Conservation (phyloP, 208 protist genomes). For the Leishmania tropica region DNA sequence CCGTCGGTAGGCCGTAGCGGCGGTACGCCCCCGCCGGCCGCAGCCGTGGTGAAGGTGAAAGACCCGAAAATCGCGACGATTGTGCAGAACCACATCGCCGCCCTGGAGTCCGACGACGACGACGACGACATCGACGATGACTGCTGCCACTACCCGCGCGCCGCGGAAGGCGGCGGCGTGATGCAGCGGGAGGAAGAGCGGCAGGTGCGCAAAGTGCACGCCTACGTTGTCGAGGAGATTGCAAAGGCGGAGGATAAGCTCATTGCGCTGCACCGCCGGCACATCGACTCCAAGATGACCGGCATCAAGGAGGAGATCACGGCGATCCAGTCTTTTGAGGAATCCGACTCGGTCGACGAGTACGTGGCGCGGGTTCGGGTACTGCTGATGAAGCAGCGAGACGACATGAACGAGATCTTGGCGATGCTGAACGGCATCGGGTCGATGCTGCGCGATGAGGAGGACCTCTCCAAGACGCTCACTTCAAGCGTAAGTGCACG, state of each 20-base stretch:
- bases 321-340: constrained; percentile 91
- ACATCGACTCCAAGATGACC: constrained; percentile 95
- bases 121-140: constrained; percentile 71
- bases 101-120: constrained; percentile 55
- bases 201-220: constrained; percentile 89
- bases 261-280: constrained; percentile 88
- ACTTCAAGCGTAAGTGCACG: constrained; percentile 31
- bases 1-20: constrained; percentile 20
- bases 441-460: constrained; percentile 86
- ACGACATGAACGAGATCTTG: constrained; percentile 80
- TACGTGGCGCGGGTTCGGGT: constrained; percentile 78
- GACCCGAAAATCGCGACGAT: constrained; percentile 92
- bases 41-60: constrained; percentile 49
- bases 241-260: constrained; percentile 94
- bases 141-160: constrained; percentile 5
- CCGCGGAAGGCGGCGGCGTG: background rate
- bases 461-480: constrained; percentile 87
- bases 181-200: constrained; percentile 72
- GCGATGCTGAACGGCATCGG: constrained; percentile 74
- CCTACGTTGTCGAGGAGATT: constrained; percentile 92
- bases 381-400: constrained; percentile 71
- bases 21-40: constrained; percentile 14
- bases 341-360: constrained; percentile 91
- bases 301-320: constrained; percentile 94
- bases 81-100: constrained; percentile 84